Percentiles rank a stretch among this genome's conserved stretches.
Evolutionary conservation across 2,329 filamentous ascomycete species (phyloP).

Genomic region (Colletotrichum abscissum): DNA sequence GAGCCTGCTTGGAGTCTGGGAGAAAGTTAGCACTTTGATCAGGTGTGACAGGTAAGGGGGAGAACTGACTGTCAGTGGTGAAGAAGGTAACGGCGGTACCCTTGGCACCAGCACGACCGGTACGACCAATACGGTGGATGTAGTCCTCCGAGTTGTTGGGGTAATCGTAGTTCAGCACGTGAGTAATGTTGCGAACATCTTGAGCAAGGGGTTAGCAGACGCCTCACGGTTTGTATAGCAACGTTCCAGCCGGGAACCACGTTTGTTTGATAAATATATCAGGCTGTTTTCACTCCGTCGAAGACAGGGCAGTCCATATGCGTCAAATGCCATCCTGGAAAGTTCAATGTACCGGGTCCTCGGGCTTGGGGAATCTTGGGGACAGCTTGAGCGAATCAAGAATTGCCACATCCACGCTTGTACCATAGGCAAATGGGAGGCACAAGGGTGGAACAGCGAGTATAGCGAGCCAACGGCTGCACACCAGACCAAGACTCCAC

Average conservation of each 20-base stretch:
- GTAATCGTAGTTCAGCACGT: constrained; percentile 99
- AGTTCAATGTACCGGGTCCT: constrained; percentile 67
- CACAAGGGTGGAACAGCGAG: constrained; percentile 83
- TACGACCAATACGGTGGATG: constrained; percentile 96
- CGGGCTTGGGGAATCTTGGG: constrained; percentile 67
- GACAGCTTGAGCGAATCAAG: constrained; percentile 82
- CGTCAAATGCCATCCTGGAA: constrained; percentile 66
- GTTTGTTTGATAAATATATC: constrained; percentile 61
- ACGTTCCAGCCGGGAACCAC: constrained; percentile 68
- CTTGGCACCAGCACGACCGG: constrained; percentile 91
- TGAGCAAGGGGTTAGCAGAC: constrained; percentile 81
- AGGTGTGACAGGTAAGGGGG: neutral
- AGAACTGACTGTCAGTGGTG: constrained; percentile 94
- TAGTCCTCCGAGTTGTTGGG: constrained; percentile 99
- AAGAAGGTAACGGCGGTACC: constrained; percentile 99
- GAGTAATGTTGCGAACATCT: constrained; percentile 99
- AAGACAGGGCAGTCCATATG: constrained; percentile 70
- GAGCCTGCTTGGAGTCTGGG: constrained; percentile 90
- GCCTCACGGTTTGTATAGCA: constrained; percentile 67
- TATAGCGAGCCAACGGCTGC: constrained; percentile 74
- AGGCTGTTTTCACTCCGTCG: constrained; percentile 66
- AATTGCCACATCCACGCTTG: constrained; percentile 83
- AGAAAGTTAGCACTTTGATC: constrained; percentile 47
- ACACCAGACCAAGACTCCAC: constrained; percentile 88
- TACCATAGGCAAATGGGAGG: constrained; percentile 70